Conservation (phyloP, 257 asterid species). For the Forsythia viridissima region DNA sequence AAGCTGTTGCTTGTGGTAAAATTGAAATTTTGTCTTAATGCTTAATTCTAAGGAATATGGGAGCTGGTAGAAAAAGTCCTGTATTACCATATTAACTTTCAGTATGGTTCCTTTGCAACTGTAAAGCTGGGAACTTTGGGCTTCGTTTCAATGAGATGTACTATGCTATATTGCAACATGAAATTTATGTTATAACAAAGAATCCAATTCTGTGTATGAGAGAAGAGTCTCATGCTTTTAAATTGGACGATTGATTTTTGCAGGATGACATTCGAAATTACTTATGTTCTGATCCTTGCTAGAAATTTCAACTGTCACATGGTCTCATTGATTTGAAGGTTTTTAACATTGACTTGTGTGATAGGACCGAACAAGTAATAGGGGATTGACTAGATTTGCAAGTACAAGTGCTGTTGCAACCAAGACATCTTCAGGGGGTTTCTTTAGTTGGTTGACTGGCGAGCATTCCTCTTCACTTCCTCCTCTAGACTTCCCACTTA, state of each 20-base stretch:
- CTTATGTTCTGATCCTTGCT: not conserved
- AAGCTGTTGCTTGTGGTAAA: slow-evolving; percentile 1
- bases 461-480: slow-evolving; percentile 59
- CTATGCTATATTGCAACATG: not conserved
- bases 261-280: not conserved
- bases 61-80: slow-evolving; percentile 9
- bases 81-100: not conserved
- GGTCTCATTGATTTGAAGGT: not conserved
- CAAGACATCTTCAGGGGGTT: slow-evolving; percentile 63
- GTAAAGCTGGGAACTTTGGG: not conserved
- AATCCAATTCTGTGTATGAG: not conserved
- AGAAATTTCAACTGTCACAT: not conserved
- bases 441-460: slow-evolving; percentile 71
- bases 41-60: not conserved
- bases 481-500: slow-evolving; percentile 74
- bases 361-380: slow-evolving; percentile 53
- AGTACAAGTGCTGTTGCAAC: slow-evolving; percentile 64
- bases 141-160: not conserved
- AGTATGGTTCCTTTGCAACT: not conserved
- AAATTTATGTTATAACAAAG: not conserved
- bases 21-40: not conserved
- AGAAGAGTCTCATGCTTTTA: not conserved
- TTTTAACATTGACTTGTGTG: not conserved
- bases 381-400: slow-evolving; percentile 61
- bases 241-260: not conserved